Conservation (phyloP, 768 basidiomycete genomes). For the Phanerodontia chrysosporium region DNA sequence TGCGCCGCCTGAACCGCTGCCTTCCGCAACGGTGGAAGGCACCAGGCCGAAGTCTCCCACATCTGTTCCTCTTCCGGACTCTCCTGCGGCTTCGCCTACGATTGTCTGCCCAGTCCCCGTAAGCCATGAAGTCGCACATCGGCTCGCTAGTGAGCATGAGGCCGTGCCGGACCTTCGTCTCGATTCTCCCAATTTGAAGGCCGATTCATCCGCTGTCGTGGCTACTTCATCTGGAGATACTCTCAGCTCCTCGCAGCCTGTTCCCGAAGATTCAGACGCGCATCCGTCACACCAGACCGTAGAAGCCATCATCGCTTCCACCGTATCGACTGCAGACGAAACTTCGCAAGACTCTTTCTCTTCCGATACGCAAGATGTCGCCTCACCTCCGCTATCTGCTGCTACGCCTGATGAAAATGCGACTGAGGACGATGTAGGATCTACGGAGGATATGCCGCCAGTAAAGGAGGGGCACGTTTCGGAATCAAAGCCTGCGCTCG, state of each 20-base stretch:
- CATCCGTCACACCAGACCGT: too few relatives aligned
- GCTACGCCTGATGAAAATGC: too few relatives aligned
- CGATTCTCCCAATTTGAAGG: not conserved
- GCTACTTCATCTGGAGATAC: too few relatives aligned
- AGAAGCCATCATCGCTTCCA: too few relatives aligned
- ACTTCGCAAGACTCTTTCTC: not conserved
- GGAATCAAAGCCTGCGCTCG: too few relatives aligned
- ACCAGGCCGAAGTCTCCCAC: not conserved
- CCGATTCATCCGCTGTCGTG: not conserved
- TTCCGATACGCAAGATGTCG: too few relatives aligned
- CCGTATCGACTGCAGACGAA: too few relatives aligned
- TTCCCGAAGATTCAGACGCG: too few relatives aligned
- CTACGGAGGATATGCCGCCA: too few relatives aligned
- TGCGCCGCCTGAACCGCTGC: conserved; percentile 4
- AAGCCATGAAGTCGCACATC: not conserved
- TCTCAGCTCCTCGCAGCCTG: too few relatives aligned
- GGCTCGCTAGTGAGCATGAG: not conserved
- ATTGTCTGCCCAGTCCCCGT: conserved; percentile 2
- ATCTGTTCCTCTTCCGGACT: conserved; percentile 13
- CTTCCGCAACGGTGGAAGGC: not conserved
- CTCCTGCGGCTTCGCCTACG: conserved; percentile 6
- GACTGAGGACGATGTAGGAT: too few relatives aligned
- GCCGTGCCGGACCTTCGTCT: not conserved
- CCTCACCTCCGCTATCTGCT: not conserved
- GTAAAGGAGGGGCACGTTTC: too few relatives aligned